Evolutionary conservation across 148 eudicot species (phyloP), one percentile per base, ranked within the genome.

Genomic region (Talinum fruticosum): DNA sequence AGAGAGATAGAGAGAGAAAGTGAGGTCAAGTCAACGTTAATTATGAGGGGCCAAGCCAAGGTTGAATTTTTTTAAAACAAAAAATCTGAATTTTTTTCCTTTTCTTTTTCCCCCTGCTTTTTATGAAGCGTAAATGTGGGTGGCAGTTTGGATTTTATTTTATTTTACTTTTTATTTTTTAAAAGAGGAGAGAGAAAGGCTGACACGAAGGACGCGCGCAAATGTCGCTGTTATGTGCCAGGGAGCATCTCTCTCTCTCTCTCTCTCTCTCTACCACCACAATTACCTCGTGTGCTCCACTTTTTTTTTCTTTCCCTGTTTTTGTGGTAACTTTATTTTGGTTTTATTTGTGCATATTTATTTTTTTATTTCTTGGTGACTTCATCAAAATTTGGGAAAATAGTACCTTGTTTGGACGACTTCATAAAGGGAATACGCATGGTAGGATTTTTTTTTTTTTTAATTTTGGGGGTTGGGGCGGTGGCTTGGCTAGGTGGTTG

Each of bases 201-300:
- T 77, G 80, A 57, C 80, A 69, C 75, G 37, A 4, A 70, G 69
- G 75, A 70, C 80, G 75, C 80, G 75, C 80, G 80, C 68, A 78
- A 78, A 78, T 69, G 80, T 78, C 80, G 80, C 75, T 78, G 80
- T 78, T 69, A 34, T 77, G 74, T 69, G 73, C n/a, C 79, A 76
- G 79, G 79, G 73, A 33, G 47, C 79, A 76, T 44, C 66, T 30
- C 64, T 59, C 64, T 59, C 64, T 33, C 29, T 51, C 65, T 51
- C 41, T 28, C 29, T 53, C 28, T 21, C 44, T 49, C 30, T 32
- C 69, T 1, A 13, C 10, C 45, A 3, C 4, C 71, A 23, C 71
- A 68, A 68, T 68, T 68, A 68, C 71, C 71, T 68, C 71, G 71
- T 68, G 71, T 68, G 71, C 71, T 35, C 71, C 71, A 68, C 71